Evolutionary conservation across 768 basidiomycete genomes (phyloP).

Genomic region (Leucocoprinus birnbaumii): DNA sequence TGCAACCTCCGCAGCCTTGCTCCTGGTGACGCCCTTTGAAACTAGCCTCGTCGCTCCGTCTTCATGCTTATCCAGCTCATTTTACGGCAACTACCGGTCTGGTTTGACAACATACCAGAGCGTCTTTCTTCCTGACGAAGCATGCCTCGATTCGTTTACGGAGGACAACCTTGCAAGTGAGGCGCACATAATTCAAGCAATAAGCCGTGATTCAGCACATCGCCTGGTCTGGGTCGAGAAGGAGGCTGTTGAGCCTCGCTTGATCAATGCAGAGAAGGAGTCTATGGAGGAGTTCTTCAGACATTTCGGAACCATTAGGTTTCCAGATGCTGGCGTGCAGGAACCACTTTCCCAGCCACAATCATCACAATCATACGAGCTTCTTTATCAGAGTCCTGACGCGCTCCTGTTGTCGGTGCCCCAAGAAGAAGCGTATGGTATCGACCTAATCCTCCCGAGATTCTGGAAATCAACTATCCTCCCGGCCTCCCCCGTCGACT

Average conservation of each 20-base stretch:
- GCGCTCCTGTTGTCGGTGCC: conserved; percentile 53
- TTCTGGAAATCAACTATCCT: conserved; percentile 73
- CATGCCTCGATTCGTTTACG: conserved; percentile 36
- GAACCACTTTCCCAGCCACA: conserved; percentile 8
- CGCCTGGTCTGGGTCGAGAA: conserved; percentile 65
- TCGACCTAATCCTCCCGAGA: conserved; percentile 66
- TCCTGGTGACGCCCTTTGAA: conserved; percentile 45
- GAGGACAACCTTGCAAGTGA: conserved; percentile 23
- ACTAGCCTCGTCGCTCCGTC: conserved; percentile 32
- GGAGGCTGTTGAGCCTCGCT: conserved; percentile 42
- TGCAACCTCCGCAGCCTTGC: conserved; percentile 16
- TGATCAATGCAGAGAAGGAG: conserved; percentile 23
- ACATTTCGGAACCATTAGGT: not conserved
- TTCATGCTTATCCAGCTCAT: conserved; percentile 47
- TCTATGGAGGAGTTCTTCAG: conserved; percentile 9
- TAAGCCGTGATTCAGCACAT: conserved; percentile 17
- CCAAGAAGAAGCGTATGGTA: conserved; percentile 31
- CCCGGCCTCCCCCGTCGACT: conserved; percentile 43
- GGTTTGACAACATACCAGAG: conserved; percentile 38
- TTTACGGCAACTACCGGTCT: conserved; percentile 55
- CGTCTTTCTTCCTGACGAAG: conserved; percentile 30
- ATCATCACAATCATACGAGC: conserved; percentile 14
- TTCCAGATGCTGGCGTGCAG: conserved; percentile 14
- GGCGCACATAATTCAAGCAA: conserved; percentile 22
- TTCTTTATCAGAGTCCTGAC: conserved; percentile 40